Percentiles rank a stretch among this genome's conserved stretches.
Evolutionary conservation across 2,329 filamentous ascomycete species (phyloP).

Genomic region (Pyrenophora teres): DNA sequence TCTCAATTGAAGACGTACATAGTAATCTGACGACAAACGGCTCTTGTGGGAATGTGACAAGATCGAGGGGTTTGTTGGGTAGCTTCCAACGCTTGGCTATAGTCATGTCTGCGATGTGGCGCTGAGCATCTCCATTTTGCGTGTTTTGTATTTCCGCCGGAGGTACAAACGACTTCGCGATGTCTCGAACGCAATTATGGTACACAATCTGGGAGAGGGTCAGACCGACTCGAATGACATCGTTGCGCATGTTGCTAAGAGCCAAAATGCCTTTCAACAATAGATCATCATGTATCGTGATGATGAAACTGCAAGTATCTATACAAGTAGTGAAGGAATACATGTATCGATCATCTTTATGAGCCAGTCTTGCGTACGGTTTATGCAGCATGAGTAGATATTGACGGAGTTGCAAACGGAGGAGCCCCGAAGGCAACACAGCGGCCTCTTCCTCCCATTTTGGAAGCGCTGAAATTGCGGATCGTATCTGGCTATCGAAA

Average conservation of each 20-base stretch:
- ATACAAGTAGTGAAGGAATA: slow-evolving; percentile 42
- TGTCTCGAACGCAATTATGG: slow-evolving; percentile 26
- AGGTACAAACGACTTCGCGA: slow-evolving; percentile 8
- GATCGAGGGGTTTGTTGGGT: slow-evolving; percentile 9
- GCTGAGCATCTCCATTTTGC: slow-evolving; percentile 9
- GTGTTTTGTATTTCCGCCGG: slow-evolving; percentile 1
- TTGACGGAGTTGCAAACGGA: slow-evolving; percentile 42
- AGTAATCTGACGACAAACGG: slow-evolving; percentile 36
- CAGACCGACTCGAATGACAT: slow-evolving; percentile 36
- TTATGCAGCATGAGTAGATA: slow-evolving; percentile 43
- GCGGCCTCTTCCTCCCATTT: slow-evolving; percentile 29
- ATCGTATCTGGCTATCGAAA: slow-evolving; percentile 38
- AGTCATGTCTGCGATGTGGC: slow-evolving; percentile 7
- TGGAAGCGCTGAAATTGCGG: slow-evolving; percentile 28
- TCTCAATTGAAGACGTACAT: slow-evolving; percentile 30
- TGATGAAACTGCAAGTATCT: slow-evolving; percentile 33
- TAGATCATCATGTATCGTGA: slow-evolving; percentile 31
- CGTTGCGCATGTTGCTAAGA: slow-evolving; percentile 38
- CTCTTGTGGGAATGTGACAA: slow-evolving; percentile 29
- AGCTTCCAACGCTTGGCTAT: slow-evolving; percentile 1
- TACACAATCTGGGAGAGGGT: slow-evolving; percentile 34
- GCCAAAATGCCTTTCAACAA: slow-evolving; percentile 24
- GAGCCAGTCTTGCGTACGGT: slow-evolving; percentile 37
- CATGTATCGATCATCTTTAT: slow-evolving; percentile 31
- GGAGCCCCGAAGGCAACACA: slow-evolving; percentile 24